Evolutionary conservation across 495 filamentous ascomycete genomes (phyloP).

Genomic region (Talaromyces trachyspermus): DNA sequence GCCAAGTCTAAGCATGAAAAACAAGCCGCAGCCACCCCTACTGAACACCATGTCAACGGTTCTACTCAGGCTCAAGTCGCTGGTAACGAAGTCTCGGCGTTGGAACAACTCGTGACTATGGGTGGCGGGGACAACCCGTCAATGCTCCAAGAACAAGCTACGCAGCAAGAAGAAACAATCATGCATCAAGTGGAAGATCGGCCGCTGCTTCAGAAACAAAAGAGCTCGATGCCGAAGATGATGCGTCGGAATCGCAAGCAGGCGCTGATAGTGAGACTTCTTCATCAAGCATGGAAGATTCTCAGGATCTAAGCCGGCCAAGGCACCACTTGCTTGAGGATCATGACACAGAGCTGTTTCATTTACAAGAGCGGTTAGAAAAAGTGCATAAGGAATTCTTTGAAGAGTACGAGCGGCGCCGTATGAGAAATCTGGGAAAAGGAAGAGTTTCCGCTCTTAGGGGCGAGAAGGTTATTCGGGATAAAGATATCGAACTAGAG

Average conservation of each 20-base stretch:
- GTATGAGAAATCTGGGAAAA: slow-evolving; percentile 39
- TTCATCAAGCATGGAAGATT: slow-evolving; percentile 32
- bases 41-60: slow-evolving; percentile 32
- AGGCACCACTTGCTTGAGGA: slow-evolving; percentile 79
- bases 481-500: slow-evolving; percentile 53
- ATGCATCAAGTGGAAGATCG: slow-evolving; percentile 83
- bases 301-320: slow-evolving; percentile 36
- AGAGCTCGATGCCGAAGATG: slow-evolving; percentile 80
- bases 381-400: slow-evolving; percentile 74
- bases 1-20: slow-evolving; percentile 16
- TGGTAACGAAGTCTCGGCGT: slow-evolving; percentile 42
- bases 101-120: slow-evolving; percentile 73
- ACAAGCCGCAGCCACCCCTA: slow-evolving; percentile 13
- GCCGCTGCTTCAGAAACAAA: slow-evolving; percentile 80
- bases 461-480: slow-evolving; percentile 42
- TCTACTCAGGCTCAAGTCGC: slow-evolving; percentile 21
- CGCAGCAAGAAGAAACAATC: slow-evolving; percentile 76
- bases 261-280: slow-evolving; percentile 41
- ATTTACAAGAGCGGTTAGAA: slow-evolving; percentile 65
- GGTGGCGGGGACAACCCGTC: slow-evolving; percentile 62
- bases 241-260: slow-evolving; percentile 42
- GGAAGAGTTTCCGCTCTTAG: slow-evolving; percentile 53
- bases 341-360: slow-evolving; percentile 70
- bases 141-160: slow-evolving; percentile 64
- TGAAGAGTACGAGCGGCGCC: slow-evolving; percentile 61